Evolutionary conservation across 768 basidiomycete genomes (phyloP), one percentile per base, ranked within the genome.

Genomic region (Gymnopilus dilepis): DNA sequence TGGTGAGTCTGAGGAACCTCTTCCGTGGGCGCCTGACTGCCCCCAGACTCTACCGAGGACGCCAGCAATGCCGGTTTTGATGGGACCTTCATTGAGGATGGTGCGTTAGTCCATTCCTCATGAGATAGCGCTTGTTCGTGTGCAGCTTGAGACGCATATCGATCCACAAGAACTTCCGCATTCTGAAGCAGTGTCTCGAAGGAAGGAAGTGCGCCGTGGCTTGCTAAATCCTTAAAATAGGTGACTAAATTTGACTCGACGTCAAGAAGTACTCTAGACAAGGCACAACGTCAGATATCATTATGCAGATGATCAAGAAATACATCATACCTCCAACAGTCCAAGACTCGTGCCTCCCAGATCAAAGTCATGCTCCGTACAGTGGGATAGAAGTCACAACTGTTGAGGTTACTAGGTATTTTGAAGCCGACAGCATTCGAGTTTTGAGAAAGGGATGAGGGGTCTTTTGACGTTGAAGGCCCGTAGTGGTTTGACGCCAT

Each of bases 361-460:
- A 68, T 60, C 21, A 68, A 51, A 4, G 33, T 65, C 63, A 70
- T 65, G 52, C 69, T 70, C 31, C 69, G 58, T 24, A 65, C 65
- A 2, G 65, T 70, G 31, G 59, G 70, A 48, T 57, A 68, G 45
- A 63, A 73, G 47, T 66, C 63, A 52, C 64, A 69, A n/a, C 64
- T 71, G 52, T 63, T 68, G 59, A 66, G 57, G 40, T 70, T 63
- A 0, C 37, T 45, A 19, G 69, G 67, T 1, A 59, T 59, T 56
- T 70, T 67, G 6, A 66, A 62, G 22, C 64, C 57, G 4, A n/a
- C 41, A 13, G 57, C 40, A 38, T 43, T 58, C 8, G 22, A 21
- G 12, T 13, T 48, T 64, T 1, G 62, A 62, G 4, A 68, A 17
- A 68, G 58, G 2, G 67, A 53, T 21, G 65, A 67, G 0, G 69